These are phyloP conservation scores for Nyctanthes arbortristis DNA, from an alignment of 257 asterid species.

Conservation along the genomic window DNA sequence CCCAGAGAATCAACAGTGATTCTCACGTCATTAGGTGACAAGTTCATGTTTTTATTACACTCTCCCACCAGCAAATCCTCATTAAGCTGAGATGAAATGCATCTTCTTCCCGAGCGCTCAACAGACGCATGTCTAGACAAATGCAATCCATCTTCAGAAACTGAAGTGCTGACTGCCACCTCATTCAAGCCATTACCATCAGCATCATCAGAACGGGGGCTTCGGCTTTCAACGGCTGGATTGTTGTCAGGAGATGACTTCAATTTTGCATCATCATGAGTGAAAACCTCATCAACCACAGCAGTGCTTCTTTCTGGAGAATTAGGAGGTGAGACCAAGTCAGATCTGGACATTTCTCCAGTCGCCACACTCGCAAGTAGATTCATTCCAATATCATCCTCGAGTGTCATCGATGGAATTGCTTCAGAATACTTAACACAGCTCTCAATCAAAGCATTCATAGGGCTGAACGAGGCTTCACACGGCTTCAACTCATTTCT, in stretches of 20 bases:
- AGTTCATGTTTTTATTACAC: conserved; percentile 10
- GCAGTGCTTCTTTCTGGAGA: conserved; percentile 35
- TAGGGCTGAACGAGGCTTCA: conserved; percentile 45
- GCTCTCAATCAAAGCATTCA: conserved; percentile 66
- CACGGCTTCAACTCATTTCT: conserved; percentile 30
- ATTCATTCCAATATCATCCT: conserved; percentile 62
- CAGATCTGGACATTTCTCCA: conserved; percentile 53
- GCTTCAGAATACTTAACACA: conserved; percentile 57
- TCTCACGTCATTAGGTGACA: conserved; percentile 24
- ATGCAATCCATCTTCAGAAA: conserved; percentile 18
- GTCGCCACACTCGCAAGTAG: conserved; percentile 70
- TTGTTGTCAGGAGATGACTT: conserved; percentile 29
- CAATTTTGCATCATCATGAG: conserved; percentile 36
- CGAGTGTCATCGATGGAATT: conserved; percentile 40
- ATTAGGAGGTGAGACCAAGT: conserved; percentile 33
- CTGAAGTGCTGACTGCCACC: conserved; percentile 17
- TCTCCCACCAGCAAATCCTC: conserved; percentile 27
- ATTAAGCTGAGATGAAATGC: conserved; percentile 13
- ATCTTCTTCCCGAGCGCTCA: conserved; percentile 17
- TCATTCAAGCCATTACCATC: conserved; percentile 38
- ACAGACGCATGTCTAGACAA: conserved; percentile 2
- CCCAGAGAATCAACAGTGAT: conserved; percentile 25
- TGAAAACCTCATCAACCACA: conserved; percentile 37
- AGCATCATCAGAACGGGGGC: conserved; percentile 19
- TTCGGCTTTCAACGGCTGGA: conserved; percentile 13